These are phyloP conservation scores for Trichaptum fuscoviolaceum DNA, from an alignment of 768 basidiomycete genomes.

Conservation along the genomic window DNA sequence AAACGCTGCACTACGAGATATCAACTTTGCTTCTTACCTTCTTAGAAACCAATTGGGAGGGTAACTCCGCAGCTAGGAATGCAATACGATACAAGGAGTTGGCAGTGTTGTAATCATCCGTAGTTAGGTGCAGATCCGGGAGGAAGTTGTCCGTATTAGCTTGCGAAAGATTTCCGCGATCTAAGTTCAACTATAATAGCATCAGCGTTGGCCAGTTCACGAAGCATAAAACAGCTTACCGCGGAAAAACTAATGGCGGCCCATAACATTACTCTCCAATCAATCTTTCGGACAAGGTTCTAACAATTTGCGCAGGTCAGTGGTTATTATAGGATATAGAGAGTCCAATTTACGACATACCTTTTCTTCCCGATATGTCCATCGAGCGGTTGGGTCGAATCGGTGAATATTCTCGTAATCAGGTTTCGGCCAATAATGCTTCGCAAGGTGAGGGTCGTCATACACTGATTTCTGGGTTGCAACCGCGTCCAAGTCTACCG, in stretches of 20 bases:
- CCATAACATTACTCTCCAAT: slow-evolving; percentile 58
- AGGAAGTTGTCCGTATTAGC: slow-evolving; percentile 58
- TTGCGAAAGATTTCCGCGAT: slow-evolving; percentile 48
- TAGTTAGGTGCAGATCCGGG: slow-evolving; percentile 47
- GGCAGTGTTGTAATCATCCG: slow-evolving; percentile 51
- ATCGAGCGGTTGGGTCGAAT: slow-evolving; percentile 51
- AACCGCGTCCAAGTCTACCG: slow-evolving; percentile 29
- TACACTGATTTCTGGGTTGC: slow-evolving; percentile 49
- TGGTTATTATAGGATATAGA: neutral
- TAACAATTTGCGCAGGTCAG: slow-evolving; percentile 13
- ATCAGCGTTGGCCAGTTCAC: neutral
- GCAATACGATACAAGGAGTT: slow-evolving; percentile 48
- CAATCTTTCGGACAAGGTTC: slow-evolving; percentile 48
- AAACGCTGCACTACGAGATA: neutral
- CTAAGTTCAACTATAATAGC: slow-evolving; percentile 35
- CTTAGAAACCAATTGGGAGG: slow-evolving; percentile 60
- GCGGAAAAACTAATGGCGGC: slow-evolving; percentile 54
- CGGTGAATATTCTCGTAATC: slow-evolving; percentile 52
- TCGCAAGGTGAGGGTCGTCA: slow-evolving; percentile 42
- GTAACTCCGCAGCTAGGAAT: slow-evolving; percentile 54
- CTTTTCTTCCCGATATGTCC: slow-evolving; percentile 55
- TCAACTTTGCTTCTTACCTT: slow-evolving; percentile 28
- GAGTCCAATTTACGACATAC: slow-evolving; percentile 15
- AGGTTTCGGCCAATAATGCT: slow-evolving; percentile 44
- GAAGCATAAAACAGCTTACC: neutral